phyloP scores from a whole-genome alignment of 768 basidiomycete genomes.

The Leccinum rimulosum region DNA sequence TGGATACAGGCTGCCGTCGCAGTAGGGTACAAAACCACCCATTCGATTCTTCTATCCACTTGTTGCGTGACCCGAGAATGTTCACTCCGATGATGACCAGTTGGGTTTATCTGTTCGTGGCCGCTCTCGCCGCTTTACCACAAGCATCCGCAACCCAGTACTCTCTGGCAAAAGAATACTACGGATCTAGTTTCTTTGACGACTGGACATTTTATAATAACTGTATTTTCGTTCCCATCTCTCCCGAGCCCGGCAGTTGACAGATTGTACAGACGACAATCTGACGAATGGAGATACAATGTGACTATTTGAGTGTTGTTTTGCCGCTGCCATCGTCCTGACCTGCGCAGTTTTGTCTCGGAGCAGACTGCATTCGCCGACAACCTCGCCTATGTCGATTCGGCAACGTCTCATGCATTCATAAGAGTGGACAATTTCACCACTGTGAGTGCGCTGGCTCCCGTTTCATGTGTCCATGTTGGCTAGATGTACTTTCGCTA shows the following conservation, averaged over 20 bases:
- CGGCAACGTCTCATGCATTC: constrained; percentile 65
- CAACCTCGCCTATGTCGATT: constrained; percentile 61
- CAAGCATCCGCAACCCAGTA: constrained; percentile 38
- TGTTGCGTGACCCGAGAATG: constrained; percentile 7
- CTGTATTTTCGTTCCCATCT: constrained; percentile 37
- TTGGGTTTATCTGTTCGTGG: constrained; percentile 6
- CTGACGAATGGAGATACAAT: constrained; percentile 64
- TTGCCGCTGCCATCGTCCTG: neutral
- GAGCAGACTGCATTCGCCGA: constrained; percentile 40
- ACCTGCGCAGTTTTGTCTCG: constrained; percentile 45
- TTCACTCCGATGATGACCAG: neutral
- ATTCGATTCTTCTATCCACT: neutral
- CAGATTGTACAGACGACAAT: constrained; percentile 51
- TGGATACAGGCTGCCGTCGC: neutral
- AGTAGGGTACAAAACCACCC: neutral
- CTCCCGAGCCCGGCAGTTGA: neutral
- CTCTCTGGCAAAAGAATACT: constrained; percentile 52
- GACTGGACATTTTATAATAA: constrained; percentile 64
- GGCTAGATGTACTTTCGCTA: neutral
- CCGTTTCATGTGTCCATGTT: neutral
- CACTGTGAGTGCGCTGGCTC: constrained; percentile 32
- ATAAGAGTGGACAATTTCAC: constrained; percentile 75
- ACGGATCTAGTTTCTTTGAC: constrained; percentile 63
- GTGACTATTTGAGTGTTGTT: constrained; percentile 29
- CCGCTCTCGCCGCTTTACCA: constrained; percentile 9